Base-by-base conservation (phyloP, 2,329 filamentous ascomycete species). In the Dothistroma pini region DNA sequence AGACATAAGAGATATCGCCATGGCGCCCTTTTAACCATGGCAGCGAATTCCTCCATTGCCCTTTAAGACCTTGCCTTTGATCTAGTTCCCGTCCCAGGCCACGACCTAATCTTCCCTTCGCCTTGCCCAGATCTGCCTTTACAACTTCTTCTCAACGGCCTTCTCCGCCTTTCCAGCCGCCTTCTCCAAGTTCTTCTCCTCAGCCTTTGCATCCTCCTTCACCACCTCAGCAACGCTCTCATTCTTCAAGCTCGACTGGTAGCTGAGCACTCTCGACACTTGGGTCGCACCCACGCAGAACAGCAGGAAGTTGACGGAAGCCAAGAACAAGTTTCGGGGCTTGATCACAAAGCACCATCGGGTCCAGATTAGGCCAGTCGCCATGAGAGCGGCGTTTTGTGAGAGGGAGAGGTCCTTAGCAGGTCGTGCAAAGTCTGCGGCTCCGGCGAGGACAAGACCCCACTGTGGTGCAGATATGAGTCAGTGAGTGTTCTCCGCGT, bases 261-360 rank as follows among this genome's bases (percentile, higher is more conserved):
- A 89, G 71, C 85, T 59, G 69, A 86, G 77, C 73, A 97, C 97
- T 71, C 95, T 88, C 68, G 80, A 80, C 67, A 91, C 83, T 82
- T 99, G 95, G 67, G 91, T 84, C 61, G 90, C 80, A 71, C 95
- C 95, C 65, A 97, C 93, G 68, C 89, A 80, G 71, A 90, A 93
- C 70, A 99, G 89, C 84, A 97, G 96, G 85, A 97, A 97, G 86
- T 99, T 99, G 75, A 97, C 95, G 58, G 92, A 87, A 63, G 95
- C 95, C 62, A 99, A 87, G 63, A 97, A 89, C 73, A 92, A 80
- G 83, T 99, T 99, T 79, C 87, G 87, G 60, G 95, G 95, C 78
- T 87, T 92, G 80, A 99, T 99, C 77, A 99, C 89, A 75, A 97
- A 84, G 83, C 95, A 99, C 95, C 95, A 99, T 69, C 95, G 86